phyloP scores from a whole-genome alignment of 257 asterid species.

The Solanum chilense region DNA sequence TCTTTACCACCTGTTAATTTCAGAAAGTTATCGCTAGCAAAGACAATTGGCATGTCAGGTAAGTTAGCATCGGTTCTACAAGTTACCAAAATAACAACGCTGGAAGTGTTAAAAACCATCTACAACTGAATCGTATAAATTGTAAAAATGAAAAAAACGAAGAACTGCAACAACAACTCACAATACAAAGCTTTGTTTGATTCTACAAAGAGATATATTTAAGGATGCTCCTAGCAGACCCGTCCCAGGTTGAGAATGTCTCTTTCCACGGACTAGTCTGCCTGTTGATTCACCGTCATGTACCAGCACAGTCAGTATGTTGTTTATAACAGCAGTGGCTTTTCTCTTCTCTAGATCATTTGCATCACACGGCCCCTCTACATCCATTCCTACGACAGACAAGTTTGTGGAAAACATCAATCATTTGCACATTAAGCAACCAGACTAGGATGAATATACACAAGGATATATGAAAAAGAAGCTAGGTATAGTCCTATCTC shows the following conservation, averaged over 20 bases:
- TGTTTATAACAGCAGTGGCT: conserved; percentile 43
- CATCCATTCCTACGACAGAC: conserved; percentile 41
- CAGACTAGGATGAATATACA: neutral
- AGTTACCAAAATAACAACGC: neutral
- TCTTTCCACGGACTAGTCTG: conserved; percentile 40
- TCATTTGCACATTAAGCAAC: neutral
- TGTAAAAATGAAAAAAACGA: neutral
- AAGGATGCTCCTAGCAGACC: conserved; percentile 41
- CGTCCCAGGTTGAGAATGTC: conserved; percentile 36
- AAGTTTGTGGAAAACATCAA: neutral
- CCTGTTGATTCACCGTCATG: conserved; percentile 72
- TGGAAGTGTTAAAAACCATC: neutral
- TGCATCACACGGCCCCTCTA: conserved; percentile 56
- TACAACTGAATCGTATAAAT: neutral
- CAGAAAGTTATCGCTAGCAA: conserved; percentile 75
- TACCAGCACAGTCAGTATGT: conserved; percentile 54
- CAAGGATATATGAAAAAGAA: neutral
- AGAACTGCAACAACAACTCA: conserved; percentile 50
- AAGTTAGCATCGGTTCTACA: conserved; percentile 68
- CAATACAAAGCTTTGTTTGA: conserved; percentile 99
- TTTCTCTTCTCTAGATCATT: conserved; percentile 65
- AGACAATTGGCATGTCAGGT: conserved; percentile 80
- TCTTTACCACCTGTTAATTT: conserved; percentile 58
- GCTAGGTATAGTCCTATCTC: neutral
- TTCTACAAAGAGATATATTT: conserved; percentile 85